Conservation (phyloP, 73 alveolate genomes). For the Paramecium caudatum region DNA sequence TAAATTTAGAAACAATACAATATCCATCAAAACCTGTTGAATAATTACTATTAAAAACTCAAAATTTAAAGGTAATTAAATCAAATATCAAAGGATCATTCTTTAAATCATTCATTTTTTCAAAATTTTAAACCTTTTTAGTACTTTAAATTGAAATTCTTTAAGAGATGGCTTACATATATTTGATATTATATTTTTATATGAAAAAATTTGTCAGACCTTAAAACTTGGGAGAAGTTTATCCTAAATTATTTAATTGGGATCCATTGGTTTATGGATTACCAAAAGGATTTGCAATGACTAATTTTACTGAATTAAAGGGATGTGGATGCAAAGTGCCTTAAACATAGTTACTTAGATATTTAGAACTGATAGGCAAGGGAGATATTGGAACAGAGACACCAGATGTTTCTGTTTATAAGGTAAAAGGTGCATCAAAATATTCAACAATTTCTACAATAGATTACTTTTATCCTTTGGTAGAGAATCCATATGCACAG, state of each 20-base stretch:
- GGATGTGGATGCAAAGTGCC: conserved; percentile 98
- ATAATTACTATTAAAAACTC: background rate
- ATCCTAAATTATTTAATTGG: conserved; percentile 67
- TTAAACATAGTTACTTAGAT: conserved; percentile 82
- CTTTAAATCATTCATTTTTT: too few species aligned
- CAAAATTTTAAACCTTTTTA: conserved; percentile 5
- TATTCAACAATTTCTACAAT: conserved; percentile 91
- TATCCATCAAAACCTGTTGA: background rate
- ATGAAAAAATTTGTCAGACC: conserved; percentile 46
- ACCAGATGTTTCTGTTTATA: conserved; percentile 93
- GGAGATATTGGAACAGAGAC: conserved; percentile 91
- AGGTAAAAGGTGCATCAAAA: conserved; percentile 74
- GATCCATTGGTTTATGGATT: conserved; percentile 81
- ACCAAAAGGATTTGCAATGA: conserved; percentile 85
- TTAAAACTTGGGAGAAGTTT: background rate
- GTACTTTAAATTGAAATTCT: too few species aligned
- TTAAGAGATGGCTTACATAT: too few species aligned
- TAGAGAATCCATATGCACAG: conserved; percentile 97
- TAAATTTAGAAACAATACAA: background rate
- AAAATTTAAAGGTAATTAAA: background rate
- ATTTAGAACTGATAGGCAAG: conserved; percentile 84
- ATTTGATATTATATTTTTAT: too few species aligned
- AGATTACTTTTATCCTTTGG: conserved; percentile 98
- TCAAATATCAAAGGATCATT: too few species aligned
- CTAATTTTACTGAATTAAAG: conserved; percentile 84